phyloP scores from a whole-genome alignment of 1,139 yeast species.

The Ashbya aceris region DNA sequence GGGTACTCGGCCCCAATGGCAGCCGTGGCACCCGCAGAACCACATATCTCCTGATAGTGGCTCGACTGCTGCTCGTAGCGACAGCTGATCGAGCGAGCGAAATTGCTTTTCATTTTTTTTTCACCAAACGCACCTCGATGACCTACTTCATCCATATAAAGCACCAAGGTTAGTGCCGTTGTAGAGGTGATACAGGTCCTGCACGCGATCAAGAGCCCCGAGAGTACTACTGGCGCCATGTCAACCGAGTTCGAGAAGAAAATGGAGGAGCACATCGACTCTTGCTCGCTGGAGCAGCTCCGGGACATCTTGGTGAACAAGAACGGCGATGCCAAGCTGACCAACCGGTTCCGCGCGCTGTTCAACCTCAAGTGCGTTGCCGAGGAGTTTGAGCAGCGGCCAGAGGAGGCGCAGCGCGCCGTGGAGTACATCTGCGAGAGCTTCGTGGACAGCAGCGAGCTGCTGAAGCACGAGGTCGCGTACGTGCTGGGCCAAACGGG shows the following conservation, averaged over 20 bases:
- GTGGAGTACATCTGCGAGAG: slow-evolving; percentile 76
- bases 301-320: slow-evolving; percentile 61
- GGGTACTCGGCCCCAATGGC: too few relatives aligned
- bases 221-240: slow-evolving; percentile 14
- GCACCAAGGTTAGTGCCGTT: too few relatives aligned
- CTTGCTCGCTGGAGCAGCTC: slow-evolving; percentile 53
- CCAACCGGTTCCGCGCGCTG: slow-evolving; percentile 85
- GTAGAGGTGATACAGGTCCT: too few relatives aligned
- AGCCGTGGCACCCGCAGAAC: too few relatives aligned
- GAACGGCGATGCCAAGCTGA: slow-evolving; percentile 60
- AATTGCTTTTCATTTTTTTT: too few relatives aligned
- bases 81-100: too few relatives aligned
- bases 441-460: slow-evolving; percentile 76
- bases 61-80: too few relatives aligned
- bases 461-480: slow-evolving; percentile 95
- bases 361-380: slow-evolving; percentile 86
- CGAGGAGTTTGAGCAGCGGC: slow-evolving; percentile 41
- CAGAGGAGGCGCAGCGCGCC: slow-evolving; percentile 52
- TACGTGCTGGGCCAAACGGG: slow-evolving; percentile 96
- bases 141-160: too few relatives aligned
- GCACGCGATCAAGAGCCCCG: too few relatives aligned
- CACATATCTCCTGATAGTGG: too few relatives aligned
- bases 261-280: slow-evolving; percentile 30
- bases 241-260: slow-evolving; percentile 31
- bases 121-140: too few relatives aligned